phyloP scores from a whole-genome alignment of 257 asterid genomes.

The Fraxinus pennsylvanica region DNA sequence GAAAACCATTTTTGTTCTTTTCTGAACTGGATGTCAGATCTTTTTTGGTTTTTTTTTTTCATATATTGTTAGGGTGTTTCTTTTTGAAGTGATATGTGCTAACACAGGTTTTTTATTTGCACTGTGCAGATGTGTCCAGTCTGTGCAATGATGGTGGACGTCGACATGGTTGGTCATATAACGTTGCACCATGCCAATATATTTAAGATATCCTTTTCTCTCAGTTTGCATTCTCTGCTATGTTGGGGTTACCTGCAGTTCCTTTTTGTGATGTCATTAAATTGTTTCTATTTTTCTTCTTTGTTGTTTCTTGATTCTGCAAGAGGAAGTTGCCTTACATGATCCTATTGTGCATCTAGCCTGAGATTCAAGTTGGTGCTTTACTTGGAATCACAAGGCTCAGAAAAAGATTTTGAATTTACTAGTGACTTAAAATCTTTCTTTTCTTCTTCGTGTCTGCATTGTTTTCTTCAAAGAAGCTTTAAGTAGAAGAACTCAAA shows the following conservation, averaged over 20 bases:
- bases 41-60: neutral
- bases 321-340: neutral
- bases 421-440: neutral
- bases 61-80: neutral
- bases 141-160: constrained; percentile 79
- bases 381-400: neutral
- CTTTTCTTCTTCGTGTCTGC: neutral
- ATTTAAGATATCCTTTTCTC: constrained; percentile 81
- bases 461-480: neutral
- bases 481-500: neutral
- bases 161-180: constrained; percentile 94
- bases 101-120: constrained; percentile 31
- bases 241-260: neutral
- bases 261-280: neutral
- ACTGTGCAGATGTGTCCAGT: constrained; percentile 91
- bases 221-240: neutral
- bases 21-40: neutral
- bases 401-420: neutral
- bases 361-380: neutral
- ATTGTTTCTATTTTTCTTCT: neutral
- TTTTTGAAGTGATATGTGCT: constrained; percentile 13
- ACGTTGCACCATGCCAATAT: constrained; percentile 85
- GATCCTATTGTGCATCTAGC: neutral
- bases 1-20: neutral
- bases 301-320: neutral